Evolutionary conservation across 331 rosid species (phyloP).

Genomic region (Ulmus americana): DNA sequence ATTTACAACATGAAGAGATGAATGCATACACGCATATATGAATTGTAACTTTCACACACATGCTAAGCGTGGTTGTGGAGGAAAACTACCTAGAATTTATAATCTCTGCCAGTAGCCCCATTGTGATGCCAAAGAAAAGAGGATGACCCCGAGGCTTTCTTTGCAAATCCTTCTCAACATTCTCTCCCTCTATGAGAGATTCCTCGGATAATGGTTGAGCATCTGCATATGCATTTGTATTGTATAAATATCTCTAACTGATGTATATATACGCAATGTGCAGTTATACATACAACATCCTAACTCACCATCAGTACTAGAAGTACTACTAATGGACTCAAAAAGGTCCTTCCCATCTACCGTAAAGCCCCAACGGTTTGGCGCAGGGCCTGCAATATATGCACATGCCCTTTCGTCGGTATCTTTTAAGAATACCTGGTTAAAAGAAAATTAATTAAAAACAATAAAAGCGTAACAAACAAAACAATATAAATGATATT

Average conservation of each 20-base stretch:
- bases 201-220: constrained; percentile 32
- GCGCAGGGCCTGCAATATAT: constrained; percentile 97
- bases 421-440: constrained; percentile 85
- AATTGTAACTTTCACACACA: constrained; percentile 9
- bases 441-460: constrained; percentile 11
- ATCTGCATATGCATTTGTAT: constrained; percentile 36
- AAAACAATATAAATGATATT: background rate
- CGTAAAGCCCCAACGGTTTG: constrained; percentile 96
- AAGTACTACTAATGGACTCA: constrained; percentile 38
- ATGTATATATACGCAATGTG: constrained; percentile 14
- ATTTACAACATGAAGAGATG: background rate
- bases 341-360: constrained; percentile 70
- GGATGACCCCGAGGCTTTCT: constrained; percentile 64
- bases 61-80: constrained; percentile 15
- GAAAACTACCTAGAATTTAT: constrained; percentile 83
- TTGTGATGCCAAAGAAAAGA: constrained; percentile 88
- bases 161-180: constrained; percentile 33
- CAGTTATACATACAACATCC: constrained; percentile 8
- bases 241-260: constrained; percentile 15
- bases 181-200: constrained; percentile 26
- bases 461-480: background rate
- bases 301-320: constrained; percentile 49
- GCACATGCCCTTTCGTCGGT: constrained; percentile 99
- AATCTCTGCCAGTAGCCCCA: constrained; percentile 92
- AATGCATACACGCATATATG: background rate